Evolutionary conservation across 352 stramenopile genomes (phyloP).

Genomic region (Halophytophthora batemanensis): DNA sequence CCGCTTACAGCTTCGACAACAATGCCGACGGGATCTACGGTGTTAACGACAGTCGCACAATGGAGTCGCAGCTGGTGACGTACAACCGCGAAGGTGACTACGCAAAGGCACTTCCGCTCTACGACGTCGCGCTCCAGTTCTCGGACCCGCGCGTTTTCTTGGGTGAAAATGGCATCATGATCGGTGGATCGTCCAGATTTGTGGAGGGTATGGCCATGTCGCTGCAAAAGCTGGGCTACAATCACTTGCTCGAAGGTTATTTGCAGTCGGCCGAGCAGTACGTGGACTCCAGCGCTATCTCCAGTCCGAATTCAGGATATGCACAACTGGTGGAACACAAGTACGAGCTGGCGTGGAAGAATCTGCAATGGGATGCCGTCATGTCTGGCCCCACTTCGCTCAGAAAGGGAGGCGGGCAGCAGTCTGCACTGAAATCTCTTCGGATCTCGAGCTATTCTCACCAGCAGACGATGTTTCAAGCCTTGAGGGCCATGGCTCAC

Average conservation of each 20-base stretch:
- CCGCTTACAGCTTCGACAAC: conserved; percentile 59
- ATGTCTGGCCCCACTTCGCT: conserved; percentile 20
- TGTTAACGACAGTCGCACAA: conserved; percentile 68
- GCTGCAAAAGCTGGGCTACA: conserved; percentile 65
- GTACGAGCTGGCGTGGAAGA: conserved; percentile 81
- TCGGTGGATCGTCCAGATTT: conserved; percentile 9
- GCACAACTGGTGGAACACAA: conserved; percentile 44
- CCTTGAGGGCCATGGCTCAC: conserved; percentile 58
- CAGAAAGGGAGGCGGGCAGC: conserved; percentile 4
- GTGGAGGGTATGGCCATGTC: conserved; percentile 58
- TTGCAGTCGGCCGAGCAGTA: conserved; percentile 32
- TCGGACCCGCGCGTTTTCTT: conserved; percentile 9
- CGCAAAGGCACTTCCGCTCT: conserved; percentile 61
- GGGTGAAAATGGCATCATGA: not conserved
- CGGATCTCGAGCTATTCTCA: conserved; percentile 32
- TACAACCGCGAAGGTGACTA: conserved; percentile 70
- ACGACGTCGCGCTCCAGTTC: conserved; percentile 70
- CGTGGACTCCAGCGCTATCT: not conserved
- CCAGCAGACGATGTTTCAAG: conserved; percentile 51
- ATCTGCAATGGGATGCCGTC: conserved; percentile 65
- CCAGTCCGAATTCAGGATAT: conserved; percentile 1
- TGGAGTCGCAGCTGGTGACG: conserved; percentile 68
- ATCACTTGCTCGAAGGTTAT: conserved; percentile 65
- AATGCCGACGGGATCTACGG: conserved; percentile 76
- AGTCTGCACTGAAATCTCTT: not conserved